phyloP scores from a whole-genome alignment of 257 asterid genomes.

The Fraxinus anomala region DNA sequence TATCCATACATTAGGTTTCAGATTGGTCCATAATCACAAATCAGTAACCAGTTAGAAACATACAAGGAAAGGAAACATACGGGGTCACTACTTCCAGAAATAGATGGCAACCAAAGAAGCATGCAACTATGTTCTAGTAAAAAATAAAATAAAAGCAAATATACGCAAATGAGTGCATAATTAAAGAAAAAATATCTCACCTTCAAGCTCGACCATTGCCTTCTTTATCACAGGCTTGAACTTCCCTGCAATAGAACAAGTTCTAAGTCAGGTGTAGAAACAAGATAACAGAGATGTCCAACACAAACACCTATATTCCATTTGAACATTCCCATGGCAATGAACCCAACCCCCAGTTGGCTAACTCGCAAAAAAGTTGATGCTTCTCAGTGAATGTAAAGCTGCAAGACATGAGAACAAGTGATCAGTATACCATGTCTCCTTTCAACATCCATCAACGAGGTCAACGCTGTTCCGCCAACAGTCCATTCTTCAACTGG shows the following conservation, averaged over 20 bases:
- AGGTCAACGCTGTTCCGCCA: conserved; percentile 76
- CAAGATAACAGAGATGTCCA: not conserved
- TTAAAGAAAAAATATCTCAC: conserved; percentile 32
- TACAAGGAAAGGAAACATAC: not conserved
- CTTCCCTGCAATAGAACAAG: conserved; percentile 45
- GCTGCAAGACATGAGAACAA: not conserved
- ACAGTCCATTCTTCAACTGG: conserved; percentile 75
- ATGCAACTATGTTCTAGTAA: not conserved
- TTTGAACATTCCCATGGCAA: not conserved
- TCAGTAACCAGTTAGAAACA: not conserved
- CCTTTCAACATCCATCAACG: conserved; percentile 81
- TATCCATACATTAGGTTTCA: conserved; percentile 11
- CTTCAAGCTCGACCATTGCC: conserved; percentile 85
- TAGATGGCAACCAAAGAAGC: not conserved
- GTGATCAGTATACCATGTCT: conserved; percentile 59
- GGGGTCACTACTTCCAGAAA: not conserved
- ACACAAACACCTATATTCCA: not conserved
- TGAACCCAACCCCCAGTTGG: not conserved
- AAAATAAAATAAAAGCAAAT: not conserved
- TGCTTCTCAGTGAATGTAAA: not conserved
- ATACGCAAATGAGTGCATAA: not conserved
- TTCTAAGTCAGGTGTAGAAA: not conserved
- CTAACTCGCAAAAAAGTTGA: not conserved
- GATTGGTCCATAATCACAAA: not conserved
- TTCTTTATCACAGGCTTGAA: conserved; percentile 81